Evolutionary conservation across 148 eudicot genomes (phyloP).

Genomic region (Linanthus parryae): DNA sequence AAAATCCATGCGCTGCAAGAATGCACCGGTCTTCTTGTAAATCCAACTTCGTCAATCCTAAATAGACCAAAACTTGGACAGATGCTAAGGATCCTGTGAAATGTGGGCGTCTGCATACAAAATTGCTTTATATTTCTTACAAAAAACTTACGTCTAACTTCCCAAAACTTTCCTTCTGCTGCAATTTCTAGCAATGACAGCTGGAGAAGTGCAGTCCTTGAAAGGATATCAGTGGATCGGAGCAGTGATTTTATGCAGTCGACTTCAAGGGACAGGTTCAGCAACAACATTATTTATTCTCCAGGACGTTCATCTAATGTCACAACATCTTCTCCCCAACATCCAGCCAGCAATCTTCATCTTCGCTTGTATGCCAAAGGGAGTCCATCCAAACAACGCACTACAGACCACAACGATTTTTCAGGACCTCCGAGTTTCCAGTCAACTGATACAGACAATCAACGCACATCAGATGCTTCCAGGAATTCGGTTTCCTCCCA

Average conservation of each 20-base stretch:
- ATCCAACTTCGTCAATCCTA: no score
- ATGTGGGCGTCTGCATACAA: neutral
- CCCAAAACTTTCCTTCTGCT: neutral
- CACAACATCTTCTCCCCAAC: constrained; percentile 9
- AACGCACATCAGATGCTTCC: constrained; percentile 21
- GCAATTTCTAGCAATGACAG: constrained; percentile 11
- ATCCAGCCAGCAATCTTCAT: constrained; percentile 11
- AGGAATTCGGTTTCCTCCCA: constrained; percentile 16
- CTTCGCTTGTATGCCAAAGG: neutral
- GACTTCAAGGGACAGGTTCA: constrained; percentile 7
- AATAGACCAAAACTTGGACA: neutral
- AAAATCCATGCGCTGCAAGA: no score
- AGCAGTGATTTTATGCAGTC: constrained; percentile 8
- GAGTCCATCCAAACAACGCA: constrained; percentile 8
- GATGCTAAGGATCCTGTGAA: neutral
- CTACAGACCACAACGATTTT: constrained; percentile 19
- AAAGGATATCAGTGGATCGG: constrained; percentile 8
- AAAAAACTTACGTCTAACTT: neutral
- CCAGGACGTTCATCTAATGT: constrained; percentile 6
- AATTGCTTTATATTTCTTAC: neutral
- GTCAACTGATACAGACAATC: constrained; percentile 17
- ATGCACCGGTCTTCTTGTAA: no score
- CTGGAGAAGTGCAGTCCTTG: constrained; percentile 25
- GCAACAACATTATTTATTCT: constrained; percentile 1
- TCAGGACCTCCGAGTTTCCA: constrained; percentile 30